Evolutionary conservation across 2,329 filamentous ascomycete genomes (phyloP), one percentile per base, ranked within the genome.

Genomic region (Penicillium sp.): DNA sequence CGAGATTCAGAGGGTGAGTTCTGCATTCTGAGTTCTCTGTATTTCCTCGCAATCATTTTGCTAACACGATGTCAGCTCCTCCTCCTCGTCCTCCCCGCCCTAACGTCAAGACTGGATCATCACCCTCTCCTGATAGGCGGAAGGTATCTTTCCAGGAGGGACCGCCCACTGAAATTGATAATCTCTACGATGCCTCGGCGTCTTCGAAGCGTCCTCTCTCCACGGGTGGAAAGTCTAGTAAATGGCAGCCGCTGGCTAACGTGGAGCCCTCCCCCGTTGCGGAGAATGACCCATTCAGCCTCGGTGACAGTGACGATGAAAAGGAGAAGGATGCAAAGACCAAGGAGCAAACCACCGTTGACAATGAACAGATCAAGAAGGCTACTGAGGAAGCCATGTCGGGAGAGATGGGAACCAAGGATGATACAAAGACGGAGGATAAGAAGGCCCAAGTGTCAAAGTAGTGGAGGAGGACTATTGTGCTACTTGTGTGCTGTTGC

Each of bases 291-390:
- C 94, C 94, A 0, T 99, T 99, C 75, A 97, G 91, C 66, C 81
- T 99, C 12, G 94, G 94, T 4, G 93, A 97, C 63, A 96, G 91
- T 66, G 93, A 97, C 61, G 92, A 96, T 61, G 94, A 99, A 73
- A 88, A 88, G 62, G 90, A 92, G 46, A 88, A 88, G 62, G 90
- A 92, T 46, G 73, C 78, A 13, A 94, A 91, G 75, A 80, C 82
- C 41, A 86, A 86, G 68, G 84, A 86, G 51, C 65, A 77, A 41
- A 77, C 78, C 49, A 71, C 80, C 7, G 42, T 53, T 46, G 80
- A 81, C 34, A 76, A 80, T 23, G 87, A 85, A 65, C 81, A 80
- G 64, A 70, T 86, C 64, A 88, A 86, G 77, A 82, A 86, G 69
- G 85, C 84, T 1, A 84, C 87, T 4, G 68, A 70, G 6, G 77